A percentile compares a stretch with the other conserved stretches of the same genome.
Evolutionary conservation across 2,329 filamentous ascomycete species (phyloP).

Genomic region (Epichloe gansuensis): DNA sequence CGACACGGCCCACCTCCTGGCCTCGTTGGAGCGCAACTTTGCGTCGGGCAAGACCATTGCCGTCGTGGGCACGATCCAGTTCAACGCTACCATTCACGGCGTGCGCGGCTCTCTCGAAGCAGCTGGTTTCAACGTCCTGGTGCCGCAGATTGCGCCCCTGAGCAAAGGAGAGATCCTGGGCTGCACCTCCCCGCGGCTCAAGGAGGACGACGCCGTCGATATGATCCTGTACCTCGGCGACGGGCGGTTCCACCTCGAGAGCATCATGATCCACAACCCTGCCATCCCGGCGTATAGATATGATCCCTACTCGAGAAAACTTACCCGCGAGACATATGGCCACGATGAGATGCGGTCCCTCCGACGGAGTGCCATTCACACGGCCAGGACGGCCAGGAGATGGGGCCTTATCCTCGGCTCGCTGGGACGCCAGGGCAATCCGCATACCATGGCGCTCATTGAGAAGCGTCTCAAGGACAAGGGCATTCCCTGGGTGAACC

Average conservation of each 20-base stretch:
- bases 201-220: slow-evolving; percentile 48
- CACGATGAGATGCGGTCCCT: slow-evolving; percentile 83
- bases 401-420: slow-evolving; percentile 94
- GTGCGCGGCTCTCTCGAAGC: slow-evolving; percentile 64
- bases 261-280: slow-evolving; percentile 98
- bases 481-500: slow-evolving; percentile 69
- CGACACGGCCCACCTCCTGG: slow-evolving; percentile 74
- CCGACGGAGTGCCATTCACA: slow-evolving; percentile 61
- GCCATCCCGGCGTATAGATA: slow-evolving; percentile 84
- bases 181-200: slow-evolving; percentile 76
- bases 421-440: slow-evolving; percentile 87
- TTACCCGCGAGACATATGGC: slow-evolving; percentile 84
- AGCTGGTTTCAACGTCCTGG: slow-evolving; percentile 71
- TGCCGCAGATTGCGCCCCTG: slow-evolving; percentile 85
- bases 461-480: slow-evolving; percentile 59
- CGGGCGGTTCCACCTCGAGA: slow-evolving; percentile 90
- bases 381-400: slow-evolving; percentile 65
- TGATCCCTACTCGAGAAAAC: slow-evolving; percentile 84
- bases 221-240: slow-evolving; percentile 82
- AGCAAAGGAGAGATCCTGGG: slow-evolving; percentile 93
- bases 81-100: slow-evolving; percentile 92
- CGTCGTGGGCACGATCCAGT: slow-evolving; percentile 93
- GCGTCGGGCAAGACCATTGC: slow-evolving; percentile 74
- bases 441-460: slow-evolving; percentile 78
- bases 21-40: slow-evolving; percentile 82